Percentiles rank a stretch among this genome's conserved stretches.
Conservation (phyloP, 305 asterid genomes). For the Caryopteris hybrid region DNA sequence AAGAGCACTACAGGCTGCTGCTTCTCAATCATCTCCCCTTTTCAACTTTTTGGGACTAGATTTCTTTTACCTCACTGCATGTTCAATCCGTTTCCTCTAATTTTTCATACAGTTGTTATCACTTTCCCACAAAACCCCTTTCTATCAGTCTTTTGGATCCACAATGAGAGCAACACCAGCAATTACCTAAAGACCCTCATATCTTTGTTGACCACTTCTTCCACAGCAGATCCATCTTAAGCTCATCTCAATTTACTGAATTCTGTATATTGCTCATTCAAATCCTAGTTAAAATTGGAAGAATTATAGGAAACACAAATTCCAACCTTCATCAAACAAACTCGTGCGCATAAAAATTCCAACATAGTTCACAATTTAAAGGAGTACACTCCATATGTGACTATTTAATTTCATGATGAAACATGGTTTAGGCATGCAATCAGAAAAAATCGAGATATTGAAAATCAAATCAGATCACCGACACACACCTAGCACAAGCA, state of each 20-base stretch:
- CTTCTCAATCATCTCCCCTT: neutral
- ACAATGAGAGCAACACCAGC: neutral
- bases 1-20: neutral
- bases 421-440: neutral
- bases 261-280: neutral
- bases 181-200: neutral
- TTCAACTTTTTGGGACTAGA: neutral
- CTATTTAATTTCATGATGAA: neutral
- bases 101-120: neutral
- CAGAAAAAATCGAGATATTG: neutral
- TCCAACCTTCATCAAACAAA: neutral
- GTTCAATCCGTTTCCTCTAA: neutral
- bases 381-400: neutral
- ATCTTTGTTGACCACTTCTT: neutral
- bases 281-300: conserved; percentile 15
- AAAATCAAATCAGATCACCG: conserved; percentile 9
- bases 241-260: conserved; percentile 4
- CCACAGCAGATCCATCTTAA: conserved; percentile 11
- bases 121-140: neutral
- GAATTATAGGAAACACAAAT: neutral
- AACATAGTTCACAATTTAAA: neutral
- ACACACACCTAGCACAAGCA: neutral
- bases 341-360: conserved; percentile 1
- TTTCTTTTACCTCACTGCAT: neutral
- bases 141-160: neutral